Conservation (phyloP, 345 rosid species). For the Punica granatum region DNA sequence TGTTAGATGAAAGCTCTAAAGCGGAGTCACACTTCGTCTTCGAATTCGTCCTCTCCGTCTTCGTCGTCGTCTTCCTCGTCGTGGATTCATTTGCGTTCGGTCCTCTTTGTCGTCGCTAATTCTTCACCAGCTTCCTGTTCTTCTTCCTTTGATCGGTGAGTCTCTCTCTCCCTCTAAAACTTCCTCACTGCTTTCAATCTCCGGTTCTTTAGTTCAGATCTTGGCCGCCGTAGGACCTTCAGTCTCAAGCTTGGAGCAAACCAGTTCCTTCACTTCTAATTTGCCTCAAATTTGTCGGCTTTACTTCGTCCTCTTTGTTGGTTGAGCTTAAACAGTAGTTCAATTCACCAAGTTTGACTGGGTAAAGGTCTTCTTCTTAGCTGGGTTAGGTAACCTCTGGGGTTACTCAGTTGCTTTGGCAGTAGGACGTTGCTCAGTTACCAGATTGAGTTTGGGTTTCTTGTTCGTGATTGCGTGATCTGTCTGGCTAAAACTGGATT, state of each 20-base stretch:
- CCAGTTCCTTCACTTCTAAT: not conserved
- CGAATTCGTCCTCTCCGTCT: slow-evolving; percentile 59
- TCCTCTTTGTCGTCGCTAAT: slow-evolving; percentile 62
- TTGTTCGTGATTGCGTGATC: no score
- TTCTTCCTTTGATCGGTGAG: slow-evolving; percentile 79
- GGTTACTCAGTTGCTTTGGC: not conserved
- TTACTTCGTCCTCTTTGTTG: not conserved
- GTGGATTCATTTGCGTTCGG: slow-evolving; percentile 92
- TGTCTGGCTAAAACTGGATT: not conserved
- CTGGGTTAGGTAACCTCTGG: not conserved
- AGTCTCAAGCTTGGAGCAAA: not conserved
- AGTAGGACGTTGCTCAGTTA: not conserved
- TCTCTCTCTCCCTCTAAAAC: slow-evolving; percentile 16
- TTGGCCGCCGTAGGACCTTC: slow-evolving; percentile 4
- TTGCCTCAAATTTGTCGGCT: not conserved
- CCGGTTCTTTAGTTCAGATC: slow-evolving; percentile 18
- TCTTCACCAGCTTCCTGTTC: slow-evolving; percentile 78
- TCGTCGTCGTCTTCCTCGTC: slow-evolving; percentile 51
- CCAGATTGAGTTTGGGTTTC: not conserved
- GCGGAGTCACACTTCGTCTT: slow-evolving; percentile 65
- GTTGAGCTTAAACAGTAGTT: not conserved
- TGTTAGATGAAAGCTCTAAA: slow-evolving; percentile 79
- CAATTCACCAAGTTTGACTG: not conserved
- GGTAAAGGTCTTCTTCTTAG: not conserved
- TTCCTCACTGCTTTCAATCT: not conserved